phyloP scores from a whole-genome alignment of 805 yeast genomes.

The Nematodospora valgi region DNA sequence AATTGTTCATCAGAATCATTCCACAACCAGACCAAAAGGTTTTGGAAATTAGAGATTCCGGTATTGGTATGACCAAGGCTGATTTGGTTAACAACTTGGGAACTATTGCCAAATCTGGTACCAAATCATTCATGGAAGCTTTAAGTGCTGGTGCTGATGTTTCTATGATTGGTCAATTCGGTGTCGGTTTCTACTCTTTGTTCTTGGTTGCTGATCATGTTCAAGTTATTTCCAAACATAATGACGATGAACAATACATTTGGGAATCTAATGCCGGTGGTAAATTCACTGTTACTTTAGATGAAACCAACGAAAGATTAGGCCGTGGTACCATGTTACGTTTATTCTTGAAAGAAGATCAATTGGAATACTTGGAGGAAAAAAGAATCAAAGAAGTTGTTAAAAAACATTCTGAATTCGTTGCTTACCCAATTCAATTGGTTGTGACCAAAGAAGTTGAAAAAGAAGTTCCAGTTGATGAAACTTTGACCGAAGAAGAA shows the following conservation, averaged over 20 bases:
- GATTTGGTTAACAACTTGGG: slow-evolving; percentile 98
- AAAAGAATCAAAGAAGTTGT: slow-evolving; percentile 99
- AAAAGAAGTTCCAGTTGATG: slow-evolving; percentile 91
- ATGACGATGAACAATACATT: slow-evolving; percentile 98
- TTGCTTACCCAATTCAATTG: slow-evolving; percentile 97
- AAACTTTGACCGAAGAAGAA: slow-evolving; percentile 44
- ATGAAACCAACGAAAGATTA: slow-evolving; percentile 78
- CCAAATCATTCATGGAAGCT: slow-evolving; percentile 99
- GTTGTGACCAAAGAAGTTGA: slow-evolving; percentile 98
- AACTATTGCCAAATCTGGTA: slow-evolving; percentile 99
- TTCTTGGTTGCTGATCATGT: slow-evolving; percentile 99
- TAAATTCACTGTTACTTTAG: slow-evolving; percentile 93
- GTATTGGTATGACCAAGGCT: slow-evolving; percentile 99
- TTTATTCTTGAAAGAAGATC: slow-evolving; percentile 97
- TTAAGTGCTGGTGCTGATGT: slow-evolving; percentile 99
- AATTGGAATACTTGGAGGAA: slow-evolving; percentile 98
- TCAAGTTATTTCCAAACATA: slow-evolving; percentile 96
- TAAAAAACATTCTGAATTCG: slow-evolving; percentile 99
- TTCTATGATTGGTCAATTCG: slow-evolving; percentile 99
- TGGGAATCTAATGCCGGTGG: slow-evolving; percentile 99
- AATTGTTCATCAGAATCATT: slow-evolving; percentile 93
- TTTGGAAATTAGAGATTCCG: slow-evolving; percentile 96
- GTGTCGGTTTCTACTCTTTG: slow-evolving; percentile 99
- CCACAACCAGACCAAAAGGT: slow-evolving; percentile 94
- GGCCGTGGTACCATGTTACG: slow-evolving; percentile 95